phyloP scores from a whole-genome alignment of 2,329 filamentous ascomycete genomes.

The Penicillium sp. region DNA sequence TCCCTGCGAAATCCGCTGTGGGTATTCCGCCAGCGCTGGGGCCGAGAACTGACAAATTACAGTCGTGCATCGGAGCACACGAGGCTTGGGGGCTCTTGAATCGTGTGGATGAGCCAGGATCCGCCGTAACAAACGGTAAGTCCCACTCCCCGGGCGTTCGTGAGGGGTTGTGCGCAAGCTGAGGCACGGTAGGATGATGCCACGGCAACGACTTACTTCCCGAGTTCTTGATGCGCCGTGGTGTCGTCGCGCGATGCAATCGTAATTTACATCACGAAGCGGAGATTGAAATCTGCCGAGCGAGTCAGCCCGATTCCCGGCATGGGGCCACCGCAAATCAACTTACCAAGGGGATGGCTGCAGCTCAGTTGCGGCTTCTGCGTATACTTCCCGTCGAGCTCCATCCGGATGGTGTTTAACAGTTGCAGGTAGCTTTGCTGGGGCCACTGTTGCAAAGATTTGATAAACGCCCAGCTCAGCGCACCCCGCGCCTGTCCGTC shows the following conservation, averaged over 20 bases:
- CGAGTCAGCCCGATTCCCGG: conserved; percentile 9
- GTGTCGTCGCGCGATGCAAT: background rate
- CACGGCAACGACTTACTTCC: background rate
- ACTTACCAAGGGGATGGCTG: conserved; percentile 88
- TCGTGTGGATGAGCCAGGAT: background rate
- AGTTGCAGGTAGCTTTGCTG: conserved; percentile 93
- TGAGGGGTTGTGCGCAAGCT: background rate
- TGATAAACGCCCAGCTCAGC: conserved; percentile 96
- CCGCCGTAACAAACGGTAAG: conserved; percentile 1
- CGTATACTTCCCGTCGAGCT: conserved; percentile 78
- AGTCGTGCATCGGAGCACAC: conserved; percentile 10
- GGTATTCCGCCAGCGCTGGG: conserved; percentile 3
- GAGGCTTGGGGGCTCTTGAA: conserved; percentile 1
- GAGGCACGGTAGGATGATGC: background rate
- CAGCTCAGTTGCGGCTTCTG: conserved; percentile 97
- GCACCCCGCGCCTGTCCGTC: conserved; percentile 85
- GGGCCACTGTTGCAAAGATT: conserved; percentile 78
- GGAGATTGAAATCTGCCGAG: conserved; percentile 56
- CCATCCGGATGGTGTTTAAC: conserved; percentile 86
- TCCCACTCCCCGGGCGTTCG: background rate
- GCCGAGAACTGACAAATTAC: conserved; percentile 11
- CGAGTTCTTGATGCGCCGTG: background rate
- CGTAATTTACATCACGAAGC: conserved; percentile 59
- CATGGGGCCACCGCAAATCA: conserved; percentile 1
- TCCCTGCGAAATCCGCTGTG: conserved; percentile 5